These are phyloP conservation scores for Hericium rajendrae DNA, from an alignment of 768 basidiomycete species.

Conservation along the genomic window DNA sequence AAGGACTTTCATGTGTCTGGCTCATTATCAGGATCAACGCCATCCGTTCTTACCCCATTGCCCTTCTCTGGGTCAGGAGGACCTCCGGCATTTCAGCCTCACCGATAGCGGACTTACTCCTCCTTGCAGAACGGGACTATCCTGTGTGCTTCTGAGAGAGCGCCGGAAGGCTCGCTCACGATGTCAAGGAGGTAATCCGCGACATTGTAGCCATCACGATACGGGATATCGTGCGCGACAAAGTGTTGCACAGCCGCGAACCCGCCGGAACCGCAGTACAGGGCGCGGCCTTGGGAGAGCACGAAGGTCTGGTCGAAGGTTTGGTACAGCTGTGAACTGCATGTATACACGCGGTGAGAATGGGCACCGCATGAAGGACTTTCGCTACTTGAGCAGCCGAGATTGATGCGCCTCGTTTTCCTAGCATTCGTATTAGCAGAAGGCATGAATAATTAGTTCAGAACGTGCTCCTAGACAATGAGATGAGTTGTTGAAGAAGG, in stretches of 20 bases:
- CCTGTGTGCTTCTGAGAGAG: constrained; percentile 29
- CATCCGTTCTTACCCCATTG: neutral
- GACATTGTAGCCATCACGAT: constrained; percentile 78
- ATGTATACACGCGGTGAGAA: constrained; percentile 63
- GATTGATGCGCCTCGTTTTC: neutral
- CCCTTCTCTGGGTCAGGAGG: constrained; percentile 1
- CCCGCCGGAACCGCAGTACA: constrained; percentile 45
- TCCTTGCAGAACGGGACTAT: neutral
- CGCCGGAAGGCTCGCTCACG: constrained; percentile 53
- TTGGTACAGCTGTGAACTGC: constrained; percentile 53
- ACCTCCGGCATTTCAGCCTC: constrained; percentile 1
- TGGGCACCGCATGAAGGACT: constrained; percentile 36
- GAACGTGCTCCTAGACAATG: no score
- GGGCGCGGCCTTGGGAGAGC: constrained; percentile 40
- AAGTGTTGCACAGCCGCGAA: constrained; percentile 65
- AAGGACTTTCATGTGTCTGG: constrained; percentile 4
- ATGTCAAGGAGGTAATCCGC: constrained; percentile 90
- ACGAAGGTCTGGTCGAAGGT: constrained; percentile 54
- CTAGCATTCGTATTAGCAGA: no score
- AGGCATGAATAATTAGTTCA: no score
- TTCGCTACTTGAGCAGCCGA: constrained; percentile 31
- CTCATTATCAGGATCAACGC: constrained; percentile 1
- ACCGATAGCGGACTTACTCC: neutral
- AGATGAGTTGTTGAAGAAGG: no score
- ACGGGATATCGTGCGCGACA: constrained; percentile 32